phyloP scores from a whole-genome alignment of 352 stramenopile genomes.

The Phytophthora rubi region DNA sequence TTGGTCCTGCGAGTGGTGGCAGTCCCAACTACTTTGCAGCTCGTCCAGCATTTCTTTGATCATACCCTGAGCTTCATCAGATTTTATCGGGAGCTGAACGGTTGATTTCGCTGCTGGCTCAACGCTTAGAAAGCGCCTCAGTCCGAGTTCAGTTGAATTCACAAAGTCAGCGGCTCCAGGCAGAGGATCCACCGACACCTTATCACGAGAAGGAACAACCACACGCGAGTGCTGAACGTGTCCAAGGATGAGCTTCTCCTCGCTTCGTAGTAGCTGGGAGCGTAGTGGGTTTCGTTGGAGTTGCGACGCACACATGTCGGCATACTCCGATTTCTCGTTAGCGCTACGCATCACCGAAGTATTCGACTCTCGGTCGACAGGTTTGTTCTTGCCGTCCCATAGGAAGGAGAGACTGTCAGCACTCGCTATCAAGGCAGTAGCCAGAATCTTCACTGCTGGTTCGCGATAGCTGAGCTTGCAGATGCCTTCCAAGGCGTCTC shows the following conservation, averaged over 20 bases:
- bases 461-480: slow-evolving; percentile 43
- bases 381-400: slow-evolving; percentile 13
- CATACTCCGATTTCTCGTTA: slow-evolving; percentile 28
- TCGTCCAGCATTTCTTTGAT: slow-evolving; percentile 46
- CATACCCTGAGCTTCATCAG: background rate
- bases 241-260: slow-evolving; percentile 27
- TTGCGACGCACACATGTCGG: slow-evolving; percentile 31
- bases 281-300: slow-evolving; percentile 14
- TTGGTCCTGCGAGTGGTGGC: slow-evolving; percentile 34
- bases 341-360: background rate
- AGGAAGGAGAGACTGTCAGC: too few species aligned
- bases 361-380: slow-evolving; percentile 3
- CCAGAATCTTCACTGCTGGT: slow-evolving; percentile 49
- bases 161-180: too few species aligned
- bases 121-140: too few species aligned
- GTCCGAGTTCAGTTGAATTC: too few species aligned
- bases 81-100: slow-evolving; percentile 24
- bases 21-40: slow-evolving; percentile 48
- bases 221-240: background rate
- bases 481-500: slow-evolving; percentile 29
- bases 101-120: too few species aligned
- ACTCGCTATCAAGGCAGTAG: slow-evolving; percentile 15
- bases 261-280: slow-evolving; percentile 15
- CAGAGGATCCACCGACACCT: too few species aligned
- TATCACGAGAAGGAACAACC: too few species aligned